Conservation (phyloP, 129 eudicot species). For the carrot (Daucus carota) region DNA sequence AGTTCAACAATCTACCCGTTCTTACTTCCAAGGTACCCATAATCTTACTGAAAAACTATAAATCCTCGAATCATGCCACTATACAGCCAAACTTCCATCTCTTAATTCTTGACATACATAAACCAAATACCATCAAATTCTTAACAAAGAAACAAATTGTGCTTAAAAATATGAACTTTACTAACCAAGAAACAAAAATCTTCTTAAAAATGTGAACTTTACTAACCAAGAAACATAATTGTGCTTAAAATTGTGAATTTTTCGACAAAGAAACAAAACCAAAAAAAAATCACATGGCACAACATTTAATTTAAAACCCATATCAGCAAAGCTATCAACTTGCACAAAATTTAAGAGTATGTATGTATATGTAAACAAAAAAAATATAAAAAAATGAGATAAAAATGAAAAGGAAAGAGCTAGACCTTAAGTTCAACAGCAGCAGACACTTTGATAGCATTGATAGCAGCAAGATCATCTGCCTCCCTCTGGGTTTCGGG, state of each 20-base stretch:
- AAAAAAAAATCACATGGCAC: not conserved
- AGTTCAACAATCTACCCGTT: not conserved
- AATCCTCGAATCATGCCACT: not conserved
- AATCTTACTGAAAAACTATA: not conserved
- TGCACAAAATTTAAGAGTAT: not conserved
- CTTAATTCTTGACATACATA: not conserved
- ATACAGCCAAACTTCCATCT: not conserved
- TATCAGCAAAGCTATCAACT: not conserved
- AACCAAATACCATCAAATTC: too few relatives aligned
- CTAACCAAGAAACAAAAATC: not conserved
- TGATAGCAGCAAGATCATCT: slow-evolving; percentile 65
- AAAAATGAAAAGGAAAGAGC: not conserved
- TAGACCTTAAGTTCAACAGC: slow-evolving; percentile 83
- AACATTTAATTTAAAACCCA: not conserved
- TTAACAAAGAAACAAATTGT: not conserved
- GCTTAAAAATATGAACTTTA: not conserved
- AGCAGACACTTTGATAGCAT: slow-evolving; percentile 64
- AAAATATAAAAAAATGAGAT: not conserved
- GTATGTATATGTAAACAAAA: not conserved
- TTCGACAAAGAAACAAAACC: not conserved
- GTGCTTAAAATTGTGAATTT: not conserved
- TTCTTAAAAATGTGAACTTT: not conserved
- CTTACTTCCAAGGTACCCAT: not conserved
- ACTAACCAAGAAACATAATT: not conserved
- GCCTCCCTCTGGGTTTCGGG: slow-evolving; percentile 63